Evolutionary conservation across 2,329 filamentous ascomycete species (phyloP).

Genomic region (Paraphoma sp.): DNA sequence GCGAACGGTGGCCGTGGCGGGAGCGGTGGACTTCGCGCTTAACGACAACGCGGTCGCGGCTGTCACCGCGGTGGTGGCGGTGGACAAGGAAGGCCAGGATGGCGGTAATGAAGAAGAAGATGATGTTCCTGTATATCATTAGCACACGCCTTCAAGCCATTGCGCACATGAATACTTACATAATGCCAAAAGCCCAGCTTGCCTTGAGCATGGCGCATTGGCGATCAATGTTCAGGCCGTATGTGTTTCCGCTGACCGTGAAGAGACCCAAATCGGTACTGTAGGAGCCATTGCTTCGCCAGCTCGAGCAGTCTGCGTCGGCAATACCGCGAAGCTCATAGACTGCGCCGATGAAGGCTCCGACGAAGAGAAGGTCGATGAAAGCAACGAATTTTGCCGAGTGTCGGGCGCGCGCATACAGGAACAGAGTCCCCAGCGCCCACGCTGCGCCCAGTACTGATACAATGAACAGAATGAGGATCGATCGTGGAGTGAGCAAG

Average conservation of each 20-base stretch:
- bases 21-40: slow-evolving; percentile 59
- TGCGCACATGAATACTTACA: slow-evolving; percentile 58
- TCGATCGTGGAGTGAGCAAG: slow-evolving; percentile 64
- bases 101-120: slow-evolving; percentile 47
- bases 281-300: slow-evolving; percentile 61
- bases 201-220: slow-evolving; percentile 93
- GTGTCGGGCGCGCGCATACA: slow-evolving; percentile 64
- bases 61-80: slow-evolving; percentile 49
- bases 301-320: slow-evolving; percentile 70
- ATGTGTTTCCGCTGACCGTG: slow-evolving; percentile 58
- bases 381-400: slow-evolving; percentile 66
- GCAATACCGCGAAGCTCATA: slow-evolving; percentile 65
- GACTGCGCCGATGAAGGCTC: slow-evolving; percentile 68
- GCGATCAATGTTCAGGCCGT: slow-evolving; percentile 69
- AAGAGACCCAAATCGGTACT: slow-evolving; percentile 66
- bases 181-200: slow-evolving; percentile 86
- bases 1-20: slow-evolving; percentile 51
- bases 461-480: slow-evolving; percentile 71
- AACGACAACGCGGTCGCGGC: slow-evolving; percentile 58
- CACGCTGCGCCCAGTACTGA: slow-evolving; percentile 67
- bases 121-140: slow-evolving; percentile 44
- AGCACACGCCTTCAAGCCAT: slow-evolving; percentile 5
- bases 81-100: slow-evolving; percentile 68
- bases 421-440: slow-evolving; percentile 66
- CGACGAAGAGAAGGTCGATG: slow-evolving; percentile 67